These are phyloP conservation scores for Rhizopus microsporus DNA, from an alignment of 371 early-diverging fungal species.

Conservation along the genomic window DNA sequence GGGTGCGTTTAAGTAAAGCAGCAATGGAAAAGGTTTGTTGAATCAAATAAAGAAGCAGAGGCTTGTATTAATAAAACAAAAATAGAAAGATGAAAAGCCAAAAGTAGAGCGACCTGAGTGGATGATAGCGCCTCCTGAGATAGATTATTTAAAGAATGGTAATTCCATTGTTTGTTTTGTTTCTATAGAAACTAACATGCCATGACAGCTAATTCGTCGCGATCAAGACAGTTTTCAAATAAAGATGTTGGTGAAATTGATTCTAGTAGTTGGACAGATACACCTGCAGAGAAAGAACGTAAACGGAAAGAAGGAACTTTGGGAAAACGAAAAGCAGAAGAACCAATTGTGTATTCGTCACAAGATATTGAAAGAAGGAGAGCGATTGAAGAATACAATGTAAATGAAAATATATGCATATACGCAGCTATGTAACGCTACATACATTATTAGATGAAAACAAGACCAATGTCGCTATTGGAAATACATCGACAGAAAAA, in stretches of 20 bases:
- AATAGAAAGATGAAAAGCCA: conserved; percentile 19
- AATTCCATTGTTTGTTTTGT: conserved; percentile 1
- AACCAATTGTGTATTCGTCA: conserved; percentile 8
- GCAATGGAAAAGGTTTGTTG: conserved; percentile 32
- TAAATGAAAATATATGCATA: conserved; percentile 9
- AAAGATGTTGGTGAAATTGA: conserved; percentile 38
- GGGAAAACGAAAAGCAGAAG: conserved; percentile 23
- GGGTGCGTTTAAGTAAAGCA: conserved; percentile 36
- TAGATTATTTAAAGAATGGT: conserved; percentile 54
- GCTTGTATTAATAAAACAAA: background rate
- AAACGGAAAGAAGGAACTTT: conserved; percentile 22
- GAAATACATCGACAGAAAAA: conserved; percentile 49
- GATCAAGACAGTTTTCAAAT: conserved; percentile 39
- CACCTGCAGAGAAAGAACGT: conserved; percentile 58
- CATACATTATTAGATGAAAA: conserved; percentile 27
- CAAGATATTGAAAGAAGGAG: conserved; percentile 19
- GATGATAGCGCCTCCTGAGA: conserved; percentile 72
- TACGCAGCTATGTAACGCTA: background rate
- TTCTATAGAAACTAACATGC: background rate
- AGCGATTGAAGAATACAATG: conserved; percentile 34
- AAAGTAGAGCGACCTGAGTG: conserved; percentile 63
- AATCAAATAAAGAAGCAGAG: background rate
- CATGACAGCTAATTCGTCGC: conserved; percentile 23
- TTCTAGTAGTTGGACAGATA: conserved; percentile 61
- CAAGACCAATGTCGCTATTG: conserved; percentile 48